These are phyloP conservation scores for Arachnomyces sp. DNA, from an alignment of 2,329 filamentous ascomycete species.

Conservation along the genomic window DNA sequence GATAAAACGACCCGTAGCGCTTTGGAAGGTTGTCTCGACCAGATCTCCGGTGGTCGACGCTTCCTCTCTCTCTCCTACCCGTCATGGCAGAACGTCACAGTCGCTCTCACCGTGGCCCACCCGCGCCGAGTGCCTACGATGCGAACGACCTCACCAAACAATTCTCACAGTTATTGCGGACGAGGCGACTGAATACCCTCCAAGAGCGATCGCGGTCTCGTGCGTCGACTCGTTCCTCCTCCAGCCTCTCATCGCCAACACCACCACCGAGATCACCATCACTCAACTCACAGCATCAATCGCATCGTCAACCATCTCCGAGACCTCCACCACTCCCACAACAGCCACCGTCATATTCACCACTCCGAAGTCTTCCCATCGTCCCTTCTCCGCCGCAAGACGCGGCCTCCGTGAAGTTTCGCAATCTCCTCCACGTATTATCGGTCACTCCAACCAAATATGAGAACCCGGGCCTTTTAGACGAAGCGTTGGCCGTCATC, in stretches of 20 bases:
- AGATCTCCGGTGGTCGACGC: neutral
- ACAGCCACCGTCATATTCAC: slow-evolving; percentile 54
- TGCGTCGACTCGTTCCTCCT: slow-evolving; percentile 47
- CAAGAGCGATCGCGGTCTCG: slow-evolving; percentile 56
- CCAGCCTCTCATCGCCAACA: slow-evolving; percentile 15
- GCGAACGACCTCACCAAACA: slow-evolving; percentile 71
- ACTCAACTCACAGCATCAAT: slow-evolving; percentile 31
- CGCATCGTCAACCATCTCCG: slow-evolving; percentile 18
- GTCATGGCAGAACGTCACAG: slow-evolving; percentile 8
- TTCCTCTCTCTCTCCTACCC: slow-evolving; percentile 5
- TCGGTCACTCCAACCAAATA: slow-evolving; percentile 87
- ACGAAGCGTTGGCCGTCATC: slow-evolving; percentile 81
- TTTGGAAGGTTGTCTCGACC: too few relatives aligned
- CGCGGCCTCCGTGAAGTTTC: slow-evolving; percentile 63
- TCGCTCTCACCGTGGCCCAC: slow-evolving; percentile 2
- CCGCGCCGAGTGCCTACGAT: slow-evolving; percentile 48
- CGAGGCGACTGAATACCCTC: slow-evolving; percentile 78
- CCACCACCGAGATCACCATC: slow-evolving; percentile 55
- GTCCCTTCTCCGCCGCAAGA: slow-evolving; percentile 71
- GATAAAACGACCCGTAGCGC: too few relatives aligned
- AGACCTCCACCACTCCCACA: slow-evolving; percentile 15
- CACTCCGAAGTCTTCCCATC: slow-evolving; percentile 57
- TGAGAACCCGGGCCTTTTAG: slow-evolving; percentile 89
- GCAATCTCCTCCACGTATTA: slow-evolving; percentile 74
- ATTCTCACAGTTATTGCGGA: slow-evolving; percentile 80